phyloP scores from a whole-genome alignment of 2,329 filamentous ascomycete genomes.

The Paecilomyces sp. region DNA sequence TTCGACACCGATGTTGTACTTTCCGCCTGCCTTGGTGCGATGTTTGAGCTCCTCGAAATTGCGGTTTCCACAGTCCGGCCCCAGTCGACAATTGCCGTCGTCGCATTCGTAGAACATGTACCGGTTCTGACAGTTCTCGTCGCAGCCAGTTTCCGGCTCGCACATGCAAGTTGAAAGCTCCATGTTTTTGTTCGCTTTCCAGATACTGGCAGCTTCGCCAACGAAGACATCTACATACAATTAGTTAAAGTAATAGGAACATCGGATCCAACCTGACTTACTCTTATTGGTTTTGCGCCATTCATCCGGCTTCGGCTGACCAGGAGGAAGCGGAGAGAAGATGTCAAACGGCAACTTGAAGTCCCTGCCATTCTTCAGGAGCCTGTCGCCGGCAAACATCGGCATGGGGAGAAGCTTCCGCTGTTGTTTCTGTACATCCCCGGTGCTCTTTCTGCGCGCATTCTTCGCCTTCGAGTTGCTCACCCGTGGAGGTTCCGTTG shows the following conservation, averaged over 20 bases:
- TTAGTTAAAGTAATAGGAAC: not conserved
- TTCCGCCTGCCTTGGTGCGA: conserved; percentile 69
- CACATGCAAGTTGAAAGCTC: conserved; percentile 76
- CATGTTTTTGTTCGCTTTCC: conserved; percentile 70
- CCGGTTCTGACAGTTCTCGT: conserved; percentile 84
- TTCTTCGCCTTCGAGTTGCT: conserved; percentile 41
- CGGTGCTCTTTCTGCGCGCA: conserved; percentile 12
- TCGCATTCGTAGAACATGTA: conserved; percentile 98
- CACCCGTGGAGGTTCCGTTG: conserved; percentile 36
- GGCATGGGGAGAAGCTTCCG: conserved; percentile 60
- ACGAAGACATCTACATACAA: conserved; percentile 69
- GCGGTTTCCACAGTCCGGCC: conserved; percentile 76
- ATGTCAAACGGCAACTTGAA: conserved; percentile 88
- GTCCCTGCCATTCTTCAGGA: conserved; percentile 65
- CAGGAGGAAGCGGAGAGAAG: conserved; percentile 77
- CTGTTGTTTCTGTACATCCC: conserved; percentile 11
- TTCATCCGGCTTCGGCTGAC: conserved; percentile 84
- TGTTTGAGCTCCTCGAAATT: conserved; percentile 74
- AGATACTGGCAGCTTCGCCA: conserved; percentile 70
- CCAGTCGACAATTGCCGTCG: conserved; percentile 75
- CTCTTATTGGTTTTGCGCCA: conserved; percentile 90
- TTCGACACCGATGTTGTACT: conserved; percentile 88
- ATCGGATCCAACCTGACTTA: conserved; percentile 40
- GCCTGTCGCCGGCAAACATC: conserved; percentile 67
- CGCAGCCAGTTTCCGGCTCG: conserved; percentile 69